Evolutionary conservation across 2,329 filamentous ascomycete species (phyloP).

Genomic region (Aspergillus floridensis): DNA sequence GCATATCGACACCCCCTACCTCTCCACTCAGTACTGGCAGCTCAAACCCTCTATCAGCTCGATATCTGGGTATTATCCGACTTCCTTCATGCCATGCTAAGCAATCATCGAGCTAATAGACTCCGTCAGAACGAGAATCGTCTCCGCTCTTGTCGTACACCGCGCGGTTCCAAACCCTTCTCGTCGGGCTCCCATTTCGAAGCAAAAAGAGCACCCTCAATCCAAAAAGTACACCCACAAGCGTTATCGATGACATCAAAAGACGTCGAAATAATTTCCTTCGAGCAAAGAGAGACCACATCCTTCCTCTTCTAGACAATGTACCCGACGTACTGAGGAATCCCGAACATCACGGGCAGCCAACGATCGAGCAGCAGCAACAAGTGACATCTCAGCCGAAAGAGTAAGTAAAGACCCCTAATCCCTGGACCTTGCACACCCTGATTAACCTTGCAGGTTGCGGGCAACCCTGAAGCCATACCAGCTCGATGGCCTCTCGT

Average conservation of each 20-base stretch:
- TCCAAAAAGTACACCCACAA: neutral
- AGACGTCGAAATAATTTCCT: neutral
- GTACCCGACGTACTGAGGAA: neutral
- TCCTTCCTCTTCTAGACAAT: neutral
- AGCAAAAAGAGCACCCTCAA: neutral
- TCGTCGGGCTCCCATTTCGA: neutral
- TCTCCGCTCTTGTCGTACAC: neutral
- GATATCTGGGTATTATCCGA: neutral
- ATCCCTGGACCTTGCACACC: slow-evolving; percentile 21
- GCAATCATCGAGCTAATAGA: no score
- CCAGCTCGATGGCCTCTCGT: slow-evolving; percentile 51
- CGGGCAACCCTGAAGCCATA: slow-evolving; percentile 53
- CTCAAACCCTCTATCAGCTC: neutral
- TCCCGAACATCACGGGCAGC: neutral
- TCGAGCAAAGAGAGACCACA: neutral
- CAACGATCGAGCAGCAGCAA: neutral
- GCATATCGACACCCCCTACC: neutral
- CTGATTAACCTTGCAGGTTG: neutral
- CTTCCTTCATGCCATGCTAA: neutral
- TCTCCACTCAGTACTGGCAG: neutral
- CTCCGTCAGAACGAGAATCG: neutral
- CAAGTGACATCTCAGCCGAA: neutral
- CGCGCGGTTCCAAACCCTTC: neutral
- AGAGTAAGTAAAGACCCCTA: slow-evolving; percentile 1
- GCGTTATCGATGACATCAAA: neutral